Evolutionary conservation across 805 yeast genomes (phyloP).

Genomic region (Candida corydali): DNA sequence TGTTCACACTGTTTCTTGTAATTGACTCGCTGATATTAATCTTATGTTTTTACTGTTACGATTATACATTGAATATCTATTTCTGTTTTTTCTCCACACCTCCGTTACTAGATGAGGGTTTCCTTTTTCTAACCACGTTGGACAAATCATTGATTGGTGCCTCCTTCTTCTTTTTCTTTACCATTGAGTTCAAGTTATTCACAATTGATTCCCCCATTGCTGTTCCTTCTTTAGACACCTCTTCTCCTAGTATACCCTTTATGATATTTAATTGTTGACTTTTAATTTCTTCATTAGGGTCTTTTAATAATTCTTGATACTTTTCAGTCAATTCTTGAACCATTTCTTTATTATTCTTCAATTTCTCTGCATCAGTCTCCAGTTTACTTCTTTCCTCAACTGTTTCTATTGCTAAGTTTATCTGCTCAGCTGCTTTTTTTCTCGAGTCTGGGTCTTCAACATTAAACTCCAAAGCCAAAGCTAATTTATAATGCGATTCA

Average conservation of each 20-base stretch:
- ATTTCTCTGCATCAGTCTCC: slow-evolving; percentile 39
- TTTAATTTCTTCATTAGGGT: slow-evolving; percentile 47
- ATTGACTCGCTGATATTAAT: too few species aligned
- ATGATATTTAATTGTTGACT: slow-evolving; percentile 51
- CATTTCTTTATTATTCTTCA: slow-evolving; percentile 41
- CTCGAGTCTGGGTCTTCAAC: slow-evolving; percentile 48
- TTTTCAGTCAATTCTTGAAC: slow-evolving; percentile 55
- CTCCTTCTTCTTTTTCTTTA: slow-evolving; percentile 25
- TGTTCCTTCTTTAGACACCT: slow-evolving; percentile 14
- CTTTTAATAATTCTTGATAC: slow-evolving; percentile 49
- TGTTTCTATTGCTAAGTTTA: slow-evolving; percentile 47
- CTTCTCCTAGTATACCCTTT: slow-evolving; percentile 55
- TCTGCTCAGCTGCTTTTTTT: slow-evolving; percentile 49
- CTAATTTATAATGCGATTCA: slow-evolving; percentile 77
- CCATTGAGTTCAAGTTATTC: slow-evolving; percentile 53
- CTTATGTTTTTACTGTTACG: too few species aligned
- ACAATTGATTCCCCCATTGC: slow-evolving; percentile 22
- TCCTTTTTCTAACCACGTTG: slow-evolving; percentile 57
- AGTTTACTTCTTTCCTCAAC: slow-evolving; percentile 37
- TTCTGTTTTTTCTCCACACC: background rate
- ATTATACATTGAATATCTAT: too few species aligned
- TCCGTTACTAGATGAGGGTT: slow-evolving; percentile 7
- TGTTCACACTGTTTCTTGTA: too few species aligned
- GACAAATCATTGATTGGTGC: slow-evolving; percentile 55
- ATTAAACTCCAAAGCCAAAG: slow-evolving; percentile 72